Evolutionary conservation across 306 rosid genomes (phyloP).

Genomic region (Senna siamea): DNA sequence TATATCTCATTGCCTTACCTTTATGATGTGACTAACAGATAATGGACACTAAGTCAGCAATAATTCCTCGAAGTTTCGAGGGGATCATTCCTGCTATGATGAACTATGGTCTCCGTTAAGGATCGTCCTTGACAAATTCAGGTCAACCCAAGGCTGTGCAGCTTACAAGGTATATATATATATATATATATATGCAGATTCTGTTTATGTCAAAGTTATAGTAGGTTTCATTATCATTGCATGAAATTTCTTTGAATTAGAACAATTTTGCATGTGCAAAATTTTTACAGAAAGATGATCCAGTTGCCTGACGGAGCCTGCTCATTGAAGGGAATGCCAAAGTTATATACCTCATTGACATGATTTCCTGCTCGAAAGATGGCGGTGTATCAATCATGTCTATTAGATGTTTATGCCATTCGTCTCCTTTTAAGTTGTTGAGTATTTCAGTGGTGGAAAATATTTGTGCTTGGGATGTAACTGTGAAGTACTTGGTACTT

Average conservation of each 20-base stretch:
- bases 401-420: slow-evolving; percentile 46
- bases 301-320: slow-evolving; percentile 55
- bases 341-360: slow-evolving; percentile 49
- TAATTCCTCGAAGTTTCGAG: slow-evolving; percentile 50
- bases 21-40: slow-evolving; percentile 48
- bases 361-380: slow-evolving; percentile 50
- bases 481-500: slow-evolving; percentile 38
- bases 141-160: slow-evolving; percentile 46
- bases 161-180: slow-evolving; percentile 57
- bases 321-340: slow-evolving; percentile 54
- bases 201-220: background rate
- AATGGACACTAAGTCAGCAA: slow-evolving; percentile 55
- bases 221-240: slow-evolving; percentile 18
- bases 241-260: slow-evolving; percentile 36
- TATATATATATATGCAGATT: no score
- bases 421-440: slow-evolving; percentile 43
- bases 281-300: slow-evolving; percentile 50
- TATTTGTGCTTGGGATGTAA: slow-evolving; percentile 38
- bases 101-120: slow-evolving; percentile 53
- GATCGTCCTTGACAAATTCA: slow-evolving; percentile 48
- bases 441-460: slow-evolving; percentile 43
- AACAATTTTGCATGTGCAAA: slow-evolving; percentile 37
- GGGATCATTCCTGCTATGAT: slow-evolving; percentile 61
- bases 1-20: slow-evolving; percentile 21
- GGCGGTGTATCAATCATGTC: slow-evolving; percentile 46